These are phyloP conservation scores for Plasmodium knowlesi DNA, from an alignment of 169 alveolate species.

Conservation along the genomic window DNA sequence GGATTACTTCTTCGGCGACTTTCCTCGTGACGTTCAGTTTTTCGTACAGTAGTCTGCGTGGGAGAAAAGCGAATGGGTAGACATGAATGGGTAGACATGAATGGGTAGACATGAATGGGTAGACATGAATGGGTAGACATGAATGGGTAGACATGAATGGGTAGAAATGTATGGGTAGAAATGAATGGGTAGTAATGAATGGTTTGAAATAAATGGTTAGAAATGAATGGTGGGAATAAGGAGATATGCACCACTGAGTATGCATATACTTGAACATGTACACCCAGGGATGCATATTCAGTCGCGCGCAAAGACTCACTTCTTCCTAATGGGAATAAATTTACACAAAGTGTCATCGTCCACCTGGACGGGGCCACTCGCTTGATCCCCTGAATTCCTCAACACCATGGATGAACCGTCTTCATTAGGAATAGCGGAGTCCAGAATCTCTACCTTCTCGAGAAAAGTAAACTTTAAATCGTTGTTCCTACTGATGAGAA, in stretches of 20 bases:
- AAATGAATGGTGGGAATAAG: background rate
- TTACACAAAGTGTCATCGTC: constrained; percentile 38
- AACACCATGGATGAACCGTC: background rate
- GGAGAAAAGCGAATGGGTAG: background rate
- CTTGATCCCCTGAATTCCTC: background rate
- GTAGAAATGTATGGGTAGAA: background rate
- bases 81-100: background rate
- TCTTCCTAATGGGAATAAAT: constrained; percentile 60
- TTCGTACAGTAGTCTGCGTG: constrained; percentile 34
- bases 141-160: too few species aligned
- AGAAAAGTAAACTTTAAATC: constrained; percentile 17
- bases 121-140: background rate
- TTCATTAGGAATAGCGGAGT: background rate
- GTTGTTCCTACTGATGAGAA: background rate
- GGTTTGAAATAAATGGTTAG: background rate
- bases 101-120: background rate
- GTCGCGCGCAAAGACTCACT: constrained; percentile 12
- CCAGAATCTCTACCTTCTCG: background rate
- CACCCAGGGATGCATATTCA: too few species aligned
- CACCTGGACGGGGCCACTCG: background rate
- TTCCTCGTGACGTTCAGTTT: constrained; percentile 17
- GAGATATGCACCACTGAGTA: background rate
- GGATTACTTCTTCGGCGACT: constrained; percentile 61
- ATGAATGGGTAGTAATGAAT: background rate
- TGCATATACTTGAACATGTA: background rate